Base-by-base conservation (phyloP, 2,329 filamentous ascomycete species). In the Pseudocercospora eumusae region DNA sequence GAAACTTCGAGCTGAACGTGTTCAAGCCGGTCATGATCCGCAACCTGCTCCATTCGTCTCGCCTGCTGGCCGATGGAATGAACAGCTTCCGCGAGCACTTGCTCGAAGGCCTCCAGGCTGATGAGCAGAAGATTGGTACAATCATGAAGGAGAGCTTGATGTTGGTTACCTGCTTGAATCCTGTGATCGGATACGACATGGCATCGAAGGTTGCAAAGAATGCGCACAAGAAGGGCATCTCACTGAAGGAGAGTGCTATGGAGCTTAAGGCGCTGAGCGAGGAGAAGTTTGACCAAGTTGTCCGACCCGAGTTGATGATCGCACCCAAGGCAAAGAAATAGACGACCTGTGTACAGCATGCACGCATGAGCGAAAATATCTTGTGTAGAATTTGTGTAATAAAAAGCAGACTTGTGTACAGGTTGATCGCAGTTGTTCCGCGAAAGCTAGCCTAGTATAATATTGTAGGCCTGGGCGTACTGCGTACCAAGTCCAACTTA, bases 1-100 rank as follows among this genome's bases (percentile, higher is more conserved):
- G 95, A 69, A 96, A 98, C 82, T 99, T 99, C 72, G 95, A 98
- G 81, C 86, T 99, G 70, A 99, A 98, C 80, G 95, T 98, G 60
- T 99, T 96, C 87, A 98, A 98, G 85, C 95, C 95, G 47, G 86
- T 98, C 62, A 85, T 99, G 76, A 98, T 98, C 79, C 86, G 90
- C 79, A 98, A 98, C 82, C 83, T 98, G 68, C 85, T 99, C 42
- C 95, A 98, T 85, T 96, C 92, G 81, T 84, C 89, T 61, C 87
- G 93, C 68, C 87, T 99, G 64, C 82, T 99, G 60, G 84, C 91
- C 36, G 95, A 99, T 74, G 91, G 90, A 72, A 98, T 98, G 93
- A 86, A 85, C 73, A 96, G 91, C 67, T 98, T 99, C 76, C 91
- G 96, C 82, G 90, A 91, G 83, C 93, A 98, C 81, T 84, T 98